Conservation (phyloP, 768 basidiomycete species). For the Rhodocollybia butyracea region DNA sequence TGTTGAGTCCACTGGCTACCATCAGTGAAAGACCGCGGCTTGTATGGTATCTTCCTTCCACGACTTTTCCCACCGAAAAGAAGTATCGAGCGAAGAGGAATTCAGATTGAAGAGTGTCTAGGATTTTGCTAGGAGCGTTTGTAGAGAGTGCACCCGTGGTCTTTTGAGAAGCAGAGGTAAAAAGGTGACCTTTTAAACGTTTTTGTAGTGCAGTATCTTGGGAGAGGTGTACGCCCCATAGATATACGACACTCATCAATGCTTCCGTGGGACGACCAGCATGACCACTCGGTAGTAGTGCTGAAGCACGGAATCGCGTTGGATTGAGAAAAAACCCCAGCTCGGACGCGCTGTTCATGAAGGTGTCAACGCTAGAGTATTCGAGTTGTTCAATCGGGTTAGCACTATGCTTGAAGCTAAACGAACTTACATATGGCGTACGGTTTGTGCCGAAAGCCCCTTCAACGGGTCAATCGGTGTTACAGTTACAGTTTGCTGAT, state of each 20-base stretch:
- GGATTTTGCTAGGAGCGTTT: constrained; percentile 23
- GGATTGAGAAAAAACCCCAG: constrained; percentile 44
- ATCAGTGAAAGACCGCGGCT: constrained; percentile 31
- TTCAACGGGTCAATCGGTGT: background rate
- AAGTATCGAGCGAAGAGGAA: constrained; percentile 42
- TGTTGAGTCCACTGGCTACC: constrained; percentile 23
- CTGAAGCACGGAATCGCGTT: constrained; percentile 30
- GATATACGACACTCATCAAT: constrained; percentile 2
- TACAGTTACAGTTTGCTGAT: background rate
- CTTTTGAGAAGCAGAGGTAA: constrained; percentile 4
- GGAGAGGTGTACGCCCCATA: constrained; percentile 13
- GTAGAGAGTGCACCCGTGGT: background rate
- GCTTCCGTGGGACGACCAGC: background rate
- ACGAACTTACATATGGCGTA: background rate
- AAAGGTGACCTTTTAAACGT: background rate
- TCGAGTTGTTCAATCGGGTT: background rate
- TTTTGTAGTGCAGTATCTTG: background rate
- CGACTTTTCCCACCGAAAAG: constrained; percentile 32
- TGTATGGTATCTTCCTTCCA: constrained; percentile 41
- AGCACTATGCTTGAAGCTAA: background rate
- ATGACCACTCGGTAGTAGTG: constrained; percentile 10
- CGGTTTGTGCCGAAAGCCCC: background rate
- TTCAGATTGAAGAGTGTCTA: constrained; percentile 33
- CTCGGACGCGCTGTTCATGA: constrained; percentile 34
- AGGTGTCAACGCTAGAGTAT: constrained; percentile 11